Percentiles rank a stretch among this genome's conserved stretches.
Evolutionary conservation across 108 stramenopile genomes (phyloP).

Genomic region (Cafeteria roenbergensis): DNA sequence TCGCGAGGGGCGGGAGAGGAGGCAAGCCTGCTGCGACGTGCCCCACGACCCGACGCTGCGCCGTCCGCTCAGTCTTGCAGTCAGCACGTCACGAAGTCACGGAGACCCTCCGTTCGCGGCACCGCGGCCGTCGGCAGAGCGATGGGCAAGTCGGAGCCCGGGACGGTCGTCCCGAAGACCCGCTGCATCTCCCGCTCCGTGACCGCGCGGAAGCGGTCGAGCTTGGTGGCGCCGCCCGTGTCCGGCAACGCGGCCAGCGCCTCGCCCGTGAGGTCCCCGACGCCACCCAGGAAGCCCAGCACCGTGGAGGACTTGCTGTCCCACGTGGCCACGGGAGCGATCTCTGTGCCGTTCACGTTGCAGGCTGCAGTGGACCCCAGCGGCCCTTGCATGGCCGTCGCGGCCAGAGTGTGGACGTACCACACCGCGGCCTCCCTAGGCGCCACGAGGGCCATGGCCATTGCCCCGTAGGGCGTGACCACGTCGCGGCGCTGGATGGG

Average conservation of each 20-base stretch:
- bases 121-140: too few species aligned
- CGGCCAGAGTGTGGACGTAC: not conserved
- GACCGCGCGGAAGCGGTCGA: too few species aligned
- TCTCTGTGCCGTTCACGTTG: conserved; percentile 1
- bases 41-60: too few species aligned
- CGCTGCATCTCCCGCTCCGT: too few species aligned
- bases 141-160: too few species aligned
- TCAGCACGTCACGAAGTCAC: too few species aligned
- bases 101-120: too few species aligned
- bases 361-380: conserved; percentile 2
- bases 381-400: not conserved
- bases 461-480: conserved; percentile 3
- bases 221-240: too few species aligned
- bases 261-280: not conserved
- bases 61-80: too few species aligned
- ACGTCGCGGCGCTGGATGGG: conserved; percentile 5
- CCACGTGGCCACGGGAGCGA: conserved; percentile 7
- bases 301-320: conserved; percentile 1
- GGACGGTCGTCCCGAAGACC: too few species aligned
- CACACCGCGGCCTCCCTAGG: not conserved
- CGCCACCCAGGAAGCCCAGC: not conserved
- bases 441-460: not conserved
- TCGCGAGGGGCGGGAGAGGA: too few species aligned
- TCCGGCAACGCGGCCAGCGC: not conserved
- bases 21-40: too few species aligned